These are phyloP conservation scores for Talaromyces ruber DNA, from an alignment of 495 filamentous ascomycete species.

Conservation along the genomic window DNA sequence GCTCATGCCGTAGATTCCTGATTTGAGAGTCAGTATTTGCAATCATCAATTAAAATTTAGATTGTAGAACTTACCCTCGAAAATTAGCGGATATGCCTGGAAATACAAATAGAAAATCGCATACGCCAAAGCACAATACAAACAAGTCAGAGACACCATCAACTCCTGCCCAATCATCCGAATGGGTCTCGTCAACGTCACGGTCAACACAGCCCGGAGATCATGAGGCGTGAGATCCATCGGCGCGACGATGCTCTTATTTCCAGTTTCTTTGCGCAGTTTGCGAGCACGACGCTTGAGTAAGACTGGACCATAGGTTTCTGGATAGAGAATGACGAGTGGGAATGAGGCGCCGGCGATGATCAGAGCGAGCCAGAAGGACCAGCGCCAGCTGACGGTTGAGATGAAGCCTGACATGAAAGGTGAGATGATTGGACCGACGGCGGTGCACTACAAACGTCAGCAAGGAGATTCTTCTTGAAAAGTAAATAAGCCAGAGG, in stretches of 20 bases:
- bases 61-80: constrained; percentile 29
- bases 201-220: constrained; percentile 28
- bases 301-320: constrained; percentile 67
- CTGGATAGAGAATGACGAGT: constrained; percentile 41
- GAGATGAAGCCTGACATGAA: constrained; percentile 56
- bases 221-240: constrained; percentile 39
- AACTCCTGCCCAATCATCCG: constrained; percentile 42
- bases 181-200: constrained; percentile 39
- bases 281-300: constrained; percentile 55
- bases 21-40: not conserved
- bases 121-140: constrained; percentile 62
- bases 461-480: not conserved
- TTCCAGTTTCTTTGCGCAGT: constrained; percentile 55
- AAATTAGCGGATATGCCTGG: constrained; percentile 60
- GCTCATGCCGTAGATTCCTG: constrained; percentile 29
- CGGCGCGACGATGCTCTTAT: constrained; percentile 34
- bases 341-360: constrained; percentile 37
- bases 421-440: constrained; percentile 56
- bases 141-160: constrained; percentile 55
- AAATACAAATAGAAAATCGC: constrained; percentile 73
- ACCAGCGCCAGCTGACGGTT: constrained; percentile 53
- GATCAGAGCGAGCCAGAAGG: constrained; percentile 56
- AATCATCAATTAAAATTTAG: not conserved
- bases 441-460: constrained; percentile 43
- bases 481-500: not conserved